Evolutionary conservation across 371 early-diverging fungal genomes (phyloP).

Genomic region (Mucor saturninus): DNA sequence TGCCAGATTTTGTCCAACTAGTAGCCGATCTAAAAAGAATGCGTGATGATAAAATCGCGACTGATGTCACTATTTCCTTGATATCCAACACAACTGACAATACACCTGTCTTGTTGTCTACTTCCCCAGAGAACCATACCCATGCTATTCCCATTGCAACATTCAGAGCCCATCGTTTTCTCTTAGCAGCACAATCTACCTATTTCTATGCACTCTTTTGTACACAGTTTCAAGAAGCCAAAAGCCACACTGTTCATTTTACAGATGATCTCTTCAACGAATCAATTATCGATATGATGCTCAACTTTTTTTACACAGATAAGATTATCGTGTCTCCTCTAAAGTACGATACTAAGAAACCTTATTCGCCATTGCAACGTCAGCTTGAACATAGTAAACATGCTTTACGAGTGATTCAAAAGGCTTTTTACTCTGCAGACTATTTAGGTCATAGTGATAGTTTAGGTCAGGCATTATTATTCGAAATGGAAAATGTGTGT

Average conservation of each 20-base stretch:
- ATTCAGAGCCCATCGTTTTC: constrained; percentile 42
- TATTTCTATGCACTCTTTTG: constrained; percentile 52
- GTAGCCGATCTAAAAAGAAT: constrained; percentile 35
- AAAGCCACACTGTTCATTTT: constrained; percentile 11
- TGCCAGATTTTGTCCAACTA: constrained; percentile 29
- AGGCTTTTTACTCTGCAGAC: constrained; percentile 46
- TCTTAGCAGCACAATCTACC: constrained; percentile 48
- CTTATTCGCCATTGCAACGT: constrained; percentile 20
- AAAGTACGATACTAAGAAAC: constrained; percentile 3
- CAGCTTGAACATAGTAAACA: constrained; percentile 40
- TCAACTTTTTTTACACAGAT: constrained; percentile 27
- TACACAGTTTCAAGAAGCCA: constrained; percentile 25
- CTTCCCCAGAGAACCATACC: constrained; percentile 14
- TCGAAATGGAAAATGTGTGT: constrained; percentile 41
- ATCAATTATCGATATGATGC: constrained; percentile 15
- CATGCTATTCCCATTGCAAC: constrained; percentile 16
- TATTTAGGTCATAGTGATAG: constrained; percentile 46
- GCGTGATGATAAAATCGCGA: constrained; percentile 28
- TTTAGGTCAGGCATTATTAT: constrained; percentile 31
- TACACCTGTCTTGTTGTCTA: constrained; percentile 10
- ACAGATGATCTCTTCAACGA: constrained; percentile 25
- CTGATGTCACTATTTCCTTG: constrained; percentile 36
- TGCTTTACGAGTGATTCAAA: constrained; percentile 43
- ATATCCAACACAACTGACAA: constrained; percentile 12
- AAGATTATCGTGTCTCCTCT: constrained; percentile 17